Evolutionary conservation across 306 rosid genomes (phyloP), one percentile per base, ranked within the genome.

Genomic region (Boehmeria nivea): DNA sequence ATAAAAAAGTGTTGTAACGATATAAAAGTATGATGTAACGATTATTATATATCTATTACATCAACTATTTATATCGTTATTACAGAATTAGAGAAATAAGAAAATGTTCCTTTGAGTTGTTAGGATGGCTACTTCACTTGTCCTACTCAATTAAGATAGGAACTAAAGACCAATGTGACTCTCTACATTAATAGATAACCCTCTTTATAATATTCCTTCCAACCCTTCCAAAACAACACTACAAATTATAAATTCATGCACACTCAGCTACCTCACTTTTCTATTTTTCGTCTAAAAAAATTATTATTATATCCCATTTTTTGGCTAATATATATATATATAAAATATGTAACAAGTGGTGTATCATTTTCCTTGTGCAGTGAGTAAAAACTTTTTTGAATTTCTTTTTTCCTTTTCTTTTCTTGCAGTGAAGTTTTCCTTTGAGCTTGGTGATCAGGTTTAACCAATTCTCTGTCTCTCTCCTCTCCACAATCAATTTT

Each of bases 91-190:
- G 37, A 43, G 51, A 74, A 63, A 74, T 27, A 65, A 67, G 69
- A 71, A 72, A 67, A 18, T 33, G 51, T 49, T 57, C 55, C 67
- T 51, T 77, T 54, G 36, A 51, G 81, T 64, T 71, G 75, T 78
- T 81, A 70, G 66, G 64, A 74, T 64, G 50, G 66, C 28, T 43
- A 59, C 55, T 48, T 34, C 60, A 28, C 43, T 70, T 59, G 67
- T 62, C 36, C 77, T 56, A 64, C 60, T 34, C 14, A 4, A 24
- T 15, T 61, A 18, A 43, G 22, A 36, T 25, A 36, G 34, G 26
- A 17, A 33, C 13, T 22, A 31, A 10, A 31, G 36, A 31, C 5
- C 5, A 31, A 31, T 31, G 36, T 31, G 36, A 1, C n/a, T 16
- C 55, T 49, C 23, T 19, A 38, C 14, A 49, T 37, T 36, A 61